These are phyloP conservation scores for Colletotrichum tropicale DNA, from an alignment of 2,329 filamentous ascomycete species.

Conservation along the genomic window DNA sequence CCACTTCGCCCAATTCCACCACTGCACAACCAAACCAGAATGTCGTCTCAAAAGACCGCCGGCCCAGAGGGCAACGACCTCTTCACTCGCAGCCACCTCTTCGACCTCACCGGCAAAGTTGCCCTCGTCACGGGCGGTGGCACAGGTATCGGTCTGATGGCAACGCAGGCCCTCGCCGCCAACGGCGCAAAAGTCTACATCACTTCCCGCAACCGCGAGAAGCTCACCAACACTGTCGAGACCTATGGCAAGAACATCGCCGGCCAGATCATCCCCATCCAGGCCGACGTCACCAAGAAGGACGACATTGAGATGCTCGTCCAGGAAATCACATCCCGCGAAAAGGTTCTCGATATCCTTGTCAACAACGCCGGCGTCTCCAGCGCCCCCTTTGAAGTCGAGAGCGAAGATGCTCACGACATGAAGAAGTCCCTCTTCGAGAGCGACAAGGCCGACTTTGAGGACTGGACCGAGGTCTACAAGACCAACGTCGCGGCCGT, in stretches of 20 bases:
- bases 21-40: neutral
- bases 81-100: slow-evolving; percentile 42
- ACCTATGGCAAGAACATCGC: slow-evolving; percentile 58
- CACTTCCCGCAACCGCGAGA: slow-evolving; percentile 67
- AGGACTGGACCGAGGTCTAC: slow-evolving; percentile 76
- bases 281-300: slow-evolving; percentile 67
- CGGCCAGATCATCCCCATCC: slow-evolving; percentile 64
- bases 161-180: slow-evolving; percentile 67
- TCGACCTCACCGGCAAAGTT: slow-evolving; percentile 45
- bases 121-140: slow-evolving; percentile 56
- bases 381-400: slow-evolving; percentile 58
- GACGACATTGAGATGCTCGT: slow-evolving; percentile 62
- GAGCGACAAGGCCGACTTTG: slow-evolving; percentile 57
- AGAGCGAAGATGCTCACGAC: slow-evolving; percentile 54
- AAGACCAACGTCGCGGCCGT: slow-evolving; percentile 76
- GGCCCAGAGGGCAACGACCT: slow-evolving; percentile 26
- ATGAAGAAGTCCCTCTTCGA: slow-evolving; percentile 72
- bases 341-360: slow-evolving; percentile 66
- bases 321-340: slow-evolving; percentile 57
- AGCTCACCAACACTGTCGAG: slow-evolving; percentile 63
- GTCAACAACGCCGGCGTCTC: slow-evolving; percentile 73
- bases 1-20: neutral
- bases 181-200: slow-evolving; percentile 77
- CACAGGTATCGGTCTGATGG: slow-evolving; percentile 73
- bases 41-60: slow-evolving; percentile 19